Evolutionary conservation across 768 basidiomycete species (phyloP), one percentile per base, ranked within the genome.

Genomic region (Boletus tomentosulus): DNA sequence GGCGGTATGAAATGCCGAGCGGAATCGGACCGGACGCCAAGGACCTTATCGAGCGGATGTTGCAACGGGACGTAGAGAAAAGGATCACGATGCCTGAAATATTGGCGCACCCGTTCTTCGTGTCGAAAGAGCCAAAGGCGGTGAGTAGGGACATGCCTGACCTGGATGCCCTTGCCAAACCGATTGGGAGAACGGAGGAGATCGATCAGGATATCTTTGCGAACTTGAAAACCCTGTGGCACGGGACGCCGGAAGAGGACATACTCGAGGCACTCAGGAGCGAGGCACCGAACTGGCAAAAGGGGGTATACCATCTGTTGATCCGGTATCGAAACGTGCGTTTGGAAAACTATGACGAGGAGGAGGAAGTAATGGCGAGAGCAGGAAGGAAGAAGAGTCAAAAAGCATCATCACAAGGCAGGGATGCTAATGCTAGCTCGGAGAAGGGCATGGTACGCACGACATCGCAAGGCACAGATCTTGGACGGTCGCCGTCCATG

Each of bases 261-360:
- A 84, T 98, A 51, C 76, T 85, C 46, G 76, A 80, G 46, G 84
- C 81, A 50, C 74, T 99, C 62, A 77, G 72, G 65, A 84, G 78
- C 62, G 62, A 73, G 48, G 82, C 85, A 51, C 84, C 84, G 48
- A 95, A 88, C 28, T 95, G 92, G 89, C 92, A 98, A 68, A 98
- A 99, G 72, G 92, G 91, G 0, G 89, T 98, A 46, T 99, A 99
- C 70, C 86, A 90, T 64, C 74, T 98, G 5, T 78, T 99, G n/a
- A 76, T 87, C 51, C 84, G 83, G 58, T 98, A 97, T 71, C 83
- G 94, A 42, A 80, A 80, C 47, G 82, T 79, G 59, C 84, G 85
- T 51, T 67, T 91, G 41, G 86, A 89, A 63, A 79, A 85, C 57
- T 89, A 82, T 66, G 83, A 87, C 53, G 86, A 87, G 51, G 86